phyloP scores from a whole-genome alignment of 805 yeast genomes.

The Candida michaelii region DNA sequence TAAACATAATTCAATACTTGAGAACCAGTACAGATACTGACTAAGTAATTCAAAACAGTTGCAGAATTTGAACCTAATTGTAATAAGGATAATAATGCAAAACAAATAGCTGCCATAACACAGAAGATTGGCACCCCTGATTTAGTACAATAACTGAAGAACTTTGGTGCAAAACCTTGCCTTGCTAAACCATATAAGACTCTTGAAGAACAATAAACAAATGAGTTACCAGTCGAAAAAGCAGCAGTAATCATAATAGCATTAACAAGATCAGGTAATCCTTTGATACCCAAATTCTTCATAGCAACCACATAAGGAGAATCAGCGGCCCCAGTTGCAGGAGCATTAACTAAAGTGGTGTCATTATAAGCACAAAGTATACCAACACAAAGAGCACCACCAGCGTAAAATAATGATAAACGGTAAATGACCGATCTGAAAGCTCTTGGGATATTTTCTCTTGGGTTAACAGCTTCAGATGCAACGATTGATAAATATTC shows the following conservation, averaged over 20 bases:
- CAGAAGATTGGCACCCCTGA: conserved; percentile 71
- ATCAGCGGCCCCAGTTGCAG: conserved; percentile 34
- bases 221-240: conserved; percentile 82
- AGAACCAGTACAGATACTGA: conserved; percentile 47
- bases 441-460: conserved; percentile 61
- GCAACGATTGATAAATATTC: conserved; percentile 46
- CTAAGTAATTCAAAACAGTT: conserved; percentile 45
- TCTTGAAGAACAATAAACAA: conserved; percentile 68
- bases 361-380: conserved; percentile 26
- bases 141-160: conserved; percentile 57
- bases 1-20: conserved; percentile 48
- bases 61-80: conserved; percentile 27
- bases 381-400: conserved; percentile 22
- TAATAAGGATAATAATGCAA: conserved; percentile 21
- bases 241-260: conserved; percentile 73
- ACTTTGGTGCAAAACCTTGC: conserved; percentile 69
- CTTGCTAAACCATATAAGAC: conserved; percentile 68
- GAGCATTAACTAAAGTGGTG: conserved; percentile 16
- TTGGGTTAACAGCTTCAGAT: conserved; percentile 58
- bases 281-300: conserved; percentile 60
- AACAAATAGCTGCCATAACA: conserved; percentile 41
- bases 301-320: conserved; percentile 86
- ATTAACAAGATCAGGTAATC: conserved; percentile 75
- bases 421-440: conserved; percentile 53
- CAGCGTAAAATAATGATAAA: conserved; percentile 29